Conservation (phyloP, 257 asterid species). For the Fraxinus quadrangulata region DNA sequence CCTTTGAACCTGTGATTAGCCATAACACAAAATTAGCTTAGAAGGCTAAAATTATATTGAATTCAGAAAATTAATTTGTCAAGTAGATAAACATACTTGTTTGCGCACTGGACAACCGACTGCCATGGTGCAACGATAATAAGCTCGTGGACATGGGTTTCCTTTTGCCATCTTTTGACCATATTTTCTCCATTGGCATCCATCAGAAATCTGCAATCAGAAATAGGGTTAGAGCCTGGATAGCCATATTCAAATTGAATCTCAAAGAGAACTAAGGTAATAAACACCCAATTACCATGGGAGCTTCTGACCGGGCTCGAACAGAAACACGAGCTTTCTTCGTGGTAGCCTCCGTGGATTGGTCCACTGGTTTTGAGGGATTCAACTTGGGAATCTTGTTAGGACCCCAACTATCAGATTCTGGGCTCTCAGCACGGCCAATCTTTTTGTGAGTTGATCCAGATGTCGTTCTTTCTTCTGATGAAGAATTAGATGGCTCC, state of each 20-base stretch:
- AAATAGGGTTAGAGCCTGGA: neutral
- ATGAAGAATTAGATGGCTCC: slow-evolving; percentile 53
- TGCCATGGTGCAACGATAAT: slow-evolving; percentile 93
- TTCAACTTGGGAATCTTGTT: slow-evolving; percentile 51
- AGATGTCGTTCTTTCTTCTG: slow-evolving; percentile 80
- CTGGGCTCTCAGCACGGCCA: slow-evolving; percentile 74
- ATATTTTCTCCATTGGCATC: slow-evolving; percentile 97
- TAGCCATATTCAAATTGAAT: too few species aligned
- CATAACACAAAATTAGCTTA: slow-evolving; percentile 4
- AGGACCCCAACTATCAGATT: slow-evolving; percentile 71
- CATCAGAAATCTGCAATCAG: slow-evolving; percentile 71
- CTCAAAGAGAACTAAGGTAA: neutral
- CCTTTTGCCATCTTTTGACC: slow-evolving; percentile 99
- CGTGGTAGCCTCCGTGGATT: slow-evolving; percentile 74
- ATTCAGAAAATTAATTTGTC: neutral
- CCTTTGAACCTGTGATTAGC: slow-evolving; percentile 70
- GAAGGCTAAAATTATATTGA: neutral
- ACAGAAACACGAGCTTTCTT: slow-evolving; percentile 97
- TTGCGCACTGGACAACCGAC: slow-evolving; percentile 96
- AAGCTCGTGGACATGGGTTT: slow-evolving; percentile 94
- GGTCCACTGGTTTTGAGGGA: slow-evolving; percentile 45
- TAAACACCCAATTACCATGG: slow-evolving; percentile 46
- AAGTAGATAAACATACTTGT: slow-evolving; percentile 45
- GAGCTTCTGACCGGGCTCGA: slow-evolving; percentile 97
- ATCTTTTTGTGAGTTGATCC: slow-evolving; percentile 54